Evolutionary conservation across 495 filamentous ascomycete species (phyloP).

Genomic region (Tuber umbilicatum): DNA sequence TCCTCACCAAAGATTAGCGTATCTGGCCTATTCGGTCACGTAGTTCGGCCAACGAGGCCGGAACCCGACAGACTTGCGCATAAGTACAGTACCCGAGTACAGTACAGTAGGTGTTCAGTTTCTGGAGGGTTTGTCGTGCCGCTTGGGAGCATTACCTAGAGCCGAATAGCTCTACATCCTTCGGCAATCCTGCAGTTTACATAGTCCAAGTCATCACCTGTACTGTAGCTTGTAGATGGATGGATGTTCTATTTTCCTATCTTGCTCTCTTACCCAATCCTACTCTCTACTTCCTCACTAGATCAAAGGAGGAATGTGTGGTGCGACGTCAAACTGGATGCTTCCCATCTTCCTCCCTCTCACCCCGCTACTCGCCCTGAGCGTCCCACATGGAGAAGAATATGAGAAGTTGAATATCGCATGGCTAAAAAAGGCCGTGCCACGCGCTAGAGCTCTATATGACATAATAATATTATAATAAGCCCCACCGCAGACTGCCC

Average conservation of each 20-base stretch:
- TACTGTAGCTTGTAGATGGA: not conserved
- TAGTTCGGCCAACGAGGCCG: too few species aligned
- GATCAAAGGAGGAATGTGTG: not conserved
- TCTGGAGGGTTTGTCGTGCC: not conserved
- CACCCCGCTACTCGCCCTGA: not conserved
- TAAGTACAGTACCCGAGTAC: not conserved
- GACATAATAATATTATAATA: not conserved
- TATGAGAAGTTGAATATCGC: not conserved
- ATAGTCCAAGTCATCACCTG: not conserved
- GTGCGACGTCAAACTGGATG: not conserved
- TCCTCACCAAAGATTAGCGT: too few species aligned
- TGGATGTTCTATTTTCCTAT: not conserved
- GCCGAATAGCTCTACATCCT: not conserved
- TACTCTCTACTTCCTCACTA: not conserved
- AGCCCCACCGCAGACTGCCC: not conserved
- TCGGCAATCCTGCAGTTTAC: not conserved
- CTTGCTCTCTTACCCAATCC: not conserved
- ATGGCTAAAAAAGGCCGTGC: not conserved
- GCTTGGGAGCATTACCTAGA: not conserved
- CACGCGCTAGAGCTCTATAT: not conserved
- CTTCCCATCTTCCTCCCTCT: not conserved
- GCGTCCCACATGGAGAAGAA: not conserved
- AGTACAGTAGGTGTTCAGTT: not conserved
- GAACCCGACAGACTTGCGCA: too few species aligned
- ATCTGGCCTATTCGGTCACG: too few species aligned